phyloP scores from a whole-genome alignment of 345 rosid species.

The Lumnitzera littorea region DNA sequence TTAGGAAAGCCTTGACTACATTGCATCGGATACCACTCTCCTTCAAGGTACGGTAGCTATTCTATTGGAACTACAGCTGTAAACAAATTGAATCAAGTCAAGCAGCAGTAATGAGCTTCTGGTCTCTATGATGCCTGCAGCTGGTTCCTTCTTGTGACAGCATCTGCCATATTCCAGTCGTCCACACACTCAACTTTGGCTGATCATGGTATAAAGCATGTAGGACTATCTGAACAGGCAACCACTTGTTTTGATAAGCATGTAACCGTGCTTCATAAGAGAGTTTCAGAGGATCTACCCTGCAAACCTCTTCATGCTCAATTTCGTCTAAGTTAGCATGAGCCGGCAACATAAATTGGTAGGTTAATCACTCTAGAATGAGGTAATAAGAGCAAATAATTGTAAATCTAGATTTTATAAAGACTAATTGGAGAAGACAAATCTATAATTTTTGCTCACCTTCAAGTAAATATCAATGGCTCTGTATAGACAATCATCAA shows the following conservation, averaged over 20 bases:
- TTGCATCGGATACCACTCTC: too few relatives aligned
- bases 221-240: slow-evolving; percentile 80
- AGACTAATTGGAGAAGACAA: too few relatives aligned
- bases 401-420: too few relatives aligned
- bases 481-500: slow-evolving; percentile 79
- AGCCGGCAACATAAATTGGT: slow-evolving; percentile 16
- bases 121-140: slow-evolving; percentile 22
- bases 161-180: slow-evolving; percentile 24
- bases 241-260: slow-evolving; percentile 89
- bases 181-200: slow-evolving; percentile 61
- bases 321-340: slow-evolving; percentile 92
- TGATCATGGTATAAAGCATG: slow-evolving; percentile 87
- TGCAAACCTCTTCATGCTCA: slow-evolving; percentile 79
- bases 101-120: too few relatives aligned
- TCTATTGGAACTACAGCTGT: too few relatives aligned
- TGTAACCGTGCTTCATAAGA: slow-evolving; percentile 92
- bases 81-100: too few relatives aligned
- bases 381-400: too few relatives aligned
- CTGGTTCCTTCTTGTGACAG: slow-evolving; percentile 40
- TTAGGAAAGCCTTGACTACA: too few relatives aligned
- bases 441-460: slow-evolving; percentile 22
- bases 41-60: too few relatives aligned
- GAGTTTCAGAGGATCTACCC: slow-evolving; percentile 82
- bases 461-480: slow-evolving; percentile 82
- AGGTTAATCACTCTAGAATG: too few relatives aligned